Conservation (phyloP, 768 basidiomycete genomes). For the Tricholoma sp. region DNA sequence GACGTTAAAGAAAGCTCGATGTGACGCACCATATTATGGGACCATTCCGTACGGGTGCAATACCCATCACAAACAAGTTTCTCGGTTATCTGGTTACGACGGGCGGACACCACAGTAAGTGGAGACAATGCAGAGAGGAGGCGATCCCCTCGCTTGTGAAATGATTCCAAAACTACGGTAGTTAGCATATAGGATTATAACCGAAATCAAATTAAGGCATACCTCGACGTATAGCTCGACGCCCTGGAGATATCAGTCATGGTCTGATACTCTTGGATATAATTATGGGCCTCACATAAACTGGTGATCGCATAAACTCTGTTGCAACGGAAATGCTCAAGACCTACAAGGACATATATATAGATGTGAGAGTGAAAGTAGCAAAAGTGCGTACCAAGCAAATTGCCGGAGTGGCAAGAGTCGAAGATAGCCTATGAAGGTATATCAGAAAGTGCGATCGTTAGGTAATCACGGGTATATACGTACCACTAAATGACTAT, state of each 20-base stretch:
- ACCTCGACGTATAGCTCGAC: not conserved
- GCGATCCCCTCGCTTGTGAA: not conserved
- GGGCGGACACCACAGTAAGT: not conserved
- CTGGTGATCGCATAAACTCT: not conserved
- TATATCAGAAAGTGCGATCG: not conserved
- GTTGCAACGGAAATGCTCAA: not conserved
- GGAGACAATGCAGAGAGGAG: not conserved
- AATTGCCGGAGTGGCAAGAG: slow-evolving; percentile 1
- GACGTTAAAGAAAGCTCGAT: no score
- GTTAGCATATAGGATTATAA: not conserved
- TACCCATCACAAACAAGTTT: not conserved
- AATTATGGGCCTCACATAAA: not conserved
- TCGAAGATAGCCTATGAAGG: not conserved
- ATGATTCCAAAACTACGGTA: not conserved
- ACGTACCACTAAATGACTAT: not conserved
- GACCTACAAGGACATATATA: not conserved
- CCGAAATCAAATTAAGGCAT: no score
- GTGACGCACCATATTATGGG: not conserved
- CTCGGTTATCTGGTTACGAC: not conserved
- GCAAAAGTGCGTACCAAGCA: not conserved
- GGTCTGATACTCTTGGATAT: not conserved
- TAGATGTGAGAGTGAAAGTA: not conserved
- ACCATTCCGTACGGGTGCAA: not conserved
- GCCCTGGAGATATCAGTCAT: not conserved
- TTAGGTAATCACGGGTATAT: not conserved